Percentiles rank a stretch among this genome's conserved stretches.
phyloP scores from a whole-genome alignment of 768 basidiomycete species.

The Ramaria sp. region DNA sequence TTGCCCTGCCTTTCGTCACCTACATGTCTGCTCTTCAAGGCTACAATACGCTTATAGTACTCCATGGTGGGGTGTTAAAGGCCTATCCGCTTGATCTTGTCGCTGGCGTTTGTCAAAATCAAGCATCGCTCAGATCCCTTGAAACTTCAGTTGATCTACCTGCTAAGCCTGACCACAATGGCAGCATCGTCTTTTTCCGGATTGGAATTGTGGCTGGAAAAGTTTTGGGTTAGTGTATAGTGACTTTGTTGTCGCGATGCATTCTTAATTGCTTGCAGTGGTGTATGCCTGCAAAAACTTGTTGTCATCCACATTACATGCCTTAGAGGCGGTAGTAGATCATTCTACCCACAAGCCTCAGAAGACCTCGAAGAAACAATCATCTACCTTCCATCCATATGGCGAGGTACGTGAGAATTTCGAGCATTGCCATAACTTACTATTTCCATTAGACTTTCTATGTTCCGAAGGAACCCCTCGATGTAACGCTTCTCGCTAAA shows the following conservation, averaged over 20 bases:
- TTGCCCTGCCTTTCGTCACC: conserved; percentile 38
- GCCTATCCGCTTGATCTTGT: conserved; percentile 68
- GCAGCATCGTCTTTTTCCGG: conserved; percentile 42
- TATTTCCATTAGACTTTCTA: conserved; percentile 39
- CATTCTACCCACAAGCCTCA: conserved; percentile 25
- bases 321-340: conserved; percentile 41
- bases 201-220: conserved; percentile 42
- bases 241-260: neutral
- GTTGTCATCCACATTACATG: conserved; percentile 47
- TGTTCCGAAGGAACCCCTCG: conserved; percentile 59
- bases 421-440: neutral
- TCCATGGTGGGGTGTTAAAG: conserved; percentile 42
- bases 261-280: conserved; percentile 30
- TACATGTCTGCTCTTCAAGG: conserved; percentile 46
- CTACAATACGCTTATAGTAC: conserved; percentile 60
- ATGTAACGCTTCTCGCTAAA: conserved; percentile 47
- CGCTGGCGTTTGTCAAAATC: conserved; percentile 43
- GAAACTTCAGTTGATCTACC: conserved; percentile 53
- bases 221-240: conserved; percentile 39
- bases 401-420: conserved; percentile 39
- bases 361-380: neutral
- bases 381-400: conserved; percentile 44
- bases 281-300: conserved; percentile 56
- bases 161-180: conserved; percentile 38
- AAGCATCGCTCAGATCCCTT: conserved; percentile 33